These are phyloP conservation scores for Yarrowia divulgata DNA, from an alignment of 805 yeast species.

Conservation along the genomic window DNA sequence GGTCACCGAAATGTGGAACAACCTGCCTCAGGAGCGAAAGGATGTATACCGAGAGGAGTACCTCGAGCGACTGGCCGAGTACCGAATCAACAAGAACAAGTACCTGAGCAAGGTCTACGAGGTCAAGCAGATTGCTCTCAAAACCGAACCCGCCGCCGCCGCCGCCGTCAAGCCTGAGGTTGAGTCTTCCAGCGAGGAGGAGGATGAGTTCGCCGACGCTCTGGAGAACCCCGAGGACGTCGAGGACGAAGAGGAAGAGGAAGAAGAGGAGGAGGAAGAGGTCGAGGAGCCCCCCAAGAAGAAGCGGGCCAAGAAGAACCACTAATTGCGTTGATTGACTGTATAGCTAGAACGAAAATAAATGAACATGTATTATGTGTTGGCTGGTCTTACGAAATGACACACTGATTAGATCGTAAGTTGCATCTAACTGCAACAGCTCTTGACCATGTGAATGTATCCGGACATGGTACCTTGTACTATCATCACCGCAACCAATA, in stretches of 20 bases:
- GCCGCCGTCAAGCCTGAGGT: neutral
- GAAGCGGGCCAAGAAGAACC: slow-evolving; percentile 9
- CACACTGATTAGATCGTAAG: too few species aligned
- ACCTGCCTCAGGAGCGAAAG: slow-evolving; percentile 58
- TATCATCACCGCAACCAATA: too few species aligned
- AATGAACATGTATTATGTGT: too few species aligned
- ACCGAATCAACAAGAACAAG: slow-evolving; percentile 1
- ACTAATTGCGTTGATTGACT: neutral
- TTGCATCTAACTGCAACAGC: too few species aligned
- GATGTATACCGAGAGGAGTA: slow-evolving; percentile 1
- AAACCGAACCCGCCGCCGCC: neutral
- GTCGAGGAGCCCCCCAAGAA: slow-evolving; percentile 8
- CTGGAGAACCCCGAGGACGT: slow-evolving; percentile 24
- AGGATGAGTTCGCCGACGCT: slow-evolving; percentile 25
- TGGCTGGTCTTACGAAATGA: too few species aligned
- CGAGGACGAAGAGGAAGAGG: neutral
- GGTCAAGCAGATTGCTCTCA: neutral
- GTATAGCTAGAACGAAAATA: too few species aligned
- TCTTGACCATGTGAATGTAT: too few species aligned
- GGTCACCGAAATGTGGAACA: slow-evolving; percentile 81
- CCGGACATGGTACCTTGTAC: too few species aligned
- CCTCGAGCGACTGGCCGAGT: slow-evolving; percentile 8
- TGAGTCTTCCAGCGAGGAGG: neutral
- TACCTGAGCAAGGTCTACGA: neutral
- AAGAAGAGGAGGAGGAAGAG: neutral